These are phyloP conservation scores for Rosellinia necatrix DNA, from an alignment of 2,329 filamentous ascomycete species.

Conservation along the genomic window DNA sequence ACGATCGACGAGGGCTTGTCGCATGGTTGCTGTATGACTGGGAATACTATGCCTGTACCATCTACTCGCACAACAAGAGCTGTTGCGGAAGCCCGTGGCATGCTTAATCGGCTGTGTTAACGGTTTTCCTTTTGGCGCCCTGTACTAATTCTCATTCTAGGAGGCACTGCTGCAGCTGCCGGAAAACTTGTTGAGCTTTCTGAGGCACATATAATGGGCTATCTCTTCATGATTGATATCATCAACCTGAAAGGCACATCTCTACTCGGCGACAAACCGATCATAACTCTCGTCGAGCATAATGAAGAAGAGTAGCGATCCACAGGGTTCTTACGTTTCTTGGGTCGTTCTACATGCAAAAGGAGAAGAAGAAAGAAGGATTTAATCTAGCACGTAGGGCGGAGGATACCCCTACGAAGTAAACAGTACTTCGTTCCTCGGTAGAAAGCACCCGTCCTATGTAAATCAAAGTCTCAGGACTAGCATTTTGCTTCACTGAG, in stretches of 20 bases:
- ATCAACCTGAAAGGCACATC: conserved; percentile 89
- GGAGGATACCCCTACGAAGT: not conserved
- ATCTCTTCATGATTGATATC: conserved; percentile 94
- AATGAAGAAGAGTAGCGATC: conserved; percentile 41
- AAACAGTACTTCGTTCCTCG: conserved; percentile 20
- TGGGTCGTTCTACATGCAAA: conserved; percentile 1
- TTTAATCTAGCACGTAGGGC: conserved; percentile 1
- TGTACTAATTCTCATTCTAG: conserved; percentile 51
- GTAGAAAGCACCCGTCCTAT: conserved; percentile 24
- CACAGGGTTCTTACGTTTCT: conserved; percentile 5
- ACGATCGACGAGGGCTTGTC: not conserved
- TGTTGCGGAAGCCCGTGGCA: not conserved
- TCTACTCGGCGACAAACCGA: conserved; percentile 78
- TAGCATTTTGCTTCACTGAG: conserved; percentile 16
- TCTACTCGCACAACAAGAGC: not conserved
- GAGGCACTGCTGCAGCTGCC: conserved; percentile 88
- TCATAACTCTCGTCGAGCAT: conserved; percentile 77
- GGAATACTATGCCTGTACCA: not conserved
- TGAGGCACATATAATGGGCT: conserved; percentile 84
- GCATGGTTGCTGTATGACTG: not conserved
- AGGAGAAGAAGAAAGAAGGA: conserved; percentile 3
- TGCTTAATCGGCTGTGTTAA: not conserved
- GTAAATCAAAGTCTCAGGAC: conserved; percentile 15
- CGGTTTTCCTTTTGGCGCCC: conserved; percentile 10
- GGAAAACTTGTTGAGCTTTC: conserved; percentile 84